phyloP scores from a whole-genome alignment of 2,329 filamentous ascomycete species.

The Incumbomyces delicatus region DNA sequence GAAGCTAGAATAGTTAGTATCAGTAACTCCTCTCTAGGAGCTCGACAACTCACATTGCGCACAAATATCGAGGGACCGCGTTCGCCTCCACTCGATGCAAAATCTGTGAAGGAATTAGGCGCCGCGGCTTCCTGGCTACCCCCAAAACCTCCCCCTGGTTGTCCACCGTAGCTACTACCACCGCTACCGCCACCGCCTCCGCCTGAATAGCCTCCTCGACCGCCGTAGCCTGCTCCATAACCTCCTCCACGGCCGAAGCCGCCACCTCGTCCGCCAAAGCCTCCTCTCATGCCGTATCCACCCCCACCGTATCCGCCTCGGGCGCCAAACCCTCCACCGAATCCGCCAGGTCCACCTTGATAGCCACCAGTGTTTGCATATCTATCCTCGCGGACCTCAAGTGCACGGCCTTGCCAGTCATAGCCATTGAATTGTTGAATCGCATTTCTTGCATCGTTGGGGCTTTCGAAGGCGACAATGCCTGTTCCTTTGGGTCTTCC shows the following conservation, averaged over 20 bases:
- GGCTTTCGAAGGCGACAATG: constrained; percentile 90
- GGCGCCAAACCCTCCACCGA: constrained; percentile 35
- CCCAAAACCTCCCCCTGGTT: constrained; percentile 11
- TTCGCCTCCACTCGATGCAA: constrained; percentile 76
- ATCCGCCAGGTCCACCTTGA: constrained; percentile 25
- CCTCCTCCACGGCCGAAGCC: constrained; percentile 27
- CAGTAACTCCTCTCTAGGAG: background rate
- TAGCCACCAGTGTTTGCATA: constrained; percentile 54
- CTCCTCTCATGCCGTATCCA: constrained; percentile 49
- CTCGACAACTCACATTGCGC: constrained; percentile 66
- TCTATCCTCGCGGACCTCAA: constrained; percentile 93
- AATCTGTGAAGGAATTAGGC: constrained; percentile 88
- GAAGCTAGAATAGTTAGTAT: constrained; percentile 52
- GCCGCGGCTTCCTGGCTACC: constrained; percentile 35
- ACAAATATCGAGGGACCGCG: constrained; percentile 81
- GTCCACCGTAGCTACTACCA: constrained; percentile 21
- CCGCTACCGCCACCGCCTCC: constrained; percentile 20
- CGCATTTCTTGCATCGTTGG: constrained; percentile 88
- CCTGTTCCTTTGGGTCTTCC: constrained; percentile 93
- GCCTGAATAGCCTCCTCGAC: constrained; percentile 9
- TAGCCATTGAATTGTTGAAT: constrained; percentile 98
- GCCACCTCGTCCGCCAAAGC: constrained; percentile 31
- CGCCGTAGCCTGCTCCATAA: constrained; percentile 8
- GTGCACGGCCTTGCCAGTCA: constrained; percentile 87
- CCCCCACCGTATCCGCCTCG: constrained; percentile 36